phyloP scores from a whole-genome alignment of 2,329 filamentous ascomycete species.

The Didymella lethalis region DNA sequence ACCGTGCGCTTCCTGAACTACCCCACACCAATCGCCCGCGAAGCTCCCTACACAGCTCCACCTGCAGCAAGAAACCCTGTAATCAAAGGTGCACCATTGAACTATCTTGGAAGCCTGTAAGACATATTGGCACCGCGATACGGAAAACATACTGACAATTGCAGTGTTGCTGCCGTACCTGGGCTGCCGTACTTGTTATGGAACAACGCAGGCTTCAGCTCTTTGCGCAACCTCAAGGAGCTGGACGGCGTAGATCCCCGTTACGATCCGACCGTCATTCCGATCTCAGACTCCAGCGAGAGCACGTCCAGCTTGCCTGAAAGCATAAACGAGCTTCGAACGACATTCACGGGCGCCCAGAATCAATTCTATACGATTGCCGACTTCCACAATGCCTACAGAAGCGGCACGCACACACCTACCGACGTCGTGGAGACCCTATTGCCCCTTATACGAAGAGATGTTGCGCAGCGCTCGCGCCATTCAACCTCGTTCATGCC shows the following conservation, averaged over 20 bases:
- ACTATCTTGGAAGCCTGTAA: slow-evolving; percentile 69
- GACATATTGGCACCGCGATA: slow-evolving; percentile 29
- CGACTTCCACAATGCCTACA: slow-evolving; percentile 81
- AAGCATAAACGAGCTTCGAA: slow-evolving; percentile 32
- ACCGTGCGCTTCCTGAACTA: slow-evolving; percentile 46
- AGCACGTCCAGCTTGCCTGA: slow-evolving; percentile 32
- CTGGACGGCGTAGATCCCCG: slow-evolving; percentile 63
- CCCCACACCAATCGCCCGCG: slow-evolving; percentile 41
- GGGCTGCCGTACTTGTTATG: slow-evolving; percentile 72
- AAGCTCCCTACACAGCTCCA: slow-evolving; percentile 47
- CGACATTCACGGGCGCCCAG: slow-evolving; percentile 23
- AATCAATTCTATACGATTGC: slow-evolving; percentile 63
- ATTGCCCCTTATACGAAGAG: slow-evolving; percentile 72
- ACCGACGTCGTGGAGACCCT: slow-evolving; percentile 74
- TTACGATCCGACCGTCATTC: slow-evolving; percentile 66
- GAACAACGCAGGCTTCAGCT: slow-evolving; percentile 72
- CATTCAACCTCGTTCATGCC: slow-evolving; percentile 80
- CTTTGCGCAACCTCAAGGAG: slow-evolving; percentile 62
- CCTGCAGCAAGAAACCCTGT: slow-evolving; percentile 68
- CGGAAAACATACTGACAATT: slow-evolving; percentile 21
- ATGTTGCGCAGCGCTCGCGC: slow-evolving; percentile 61
- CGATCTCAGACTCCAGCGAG: slow-evolving; percentile 41
- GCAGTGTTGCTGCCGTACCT: slow-evolving; percentile 66
- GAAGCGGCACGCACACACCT: slow-evolving; percentile 73
- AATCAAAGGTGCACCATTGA: slow-evolving; percentile 70